Base-by-base conservation (phyloP, 2,329 filamentous ascomycete species). In the Hymenoscyphus salicellus region DNA sequence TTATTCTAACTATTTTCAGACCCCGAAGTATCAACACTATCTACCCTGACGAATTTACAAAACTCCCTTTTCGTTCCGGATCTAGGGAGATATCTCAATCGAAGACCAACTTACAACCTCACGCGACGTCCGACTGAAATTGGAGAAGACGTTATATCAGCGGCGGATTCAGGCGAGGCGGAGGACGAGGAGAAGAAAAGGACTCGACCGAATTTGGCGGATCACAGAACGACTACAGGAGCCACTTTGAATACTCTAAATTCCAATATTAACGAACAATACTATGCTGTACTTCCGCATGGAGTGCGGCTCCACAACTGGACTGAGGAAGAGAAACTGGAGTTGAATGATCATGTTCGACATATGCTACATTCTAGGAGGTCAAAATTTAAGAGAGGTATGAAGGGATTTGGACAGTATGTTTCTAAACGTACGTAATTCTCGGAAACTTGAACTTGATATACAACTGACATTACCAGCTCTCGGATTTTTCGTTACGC, bases 21-120 rank as follows among this genome's bases (percentile, higher is more conserved):
- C 66, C 73, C 73, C 3, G 73, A 74, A 68, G 88, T 96, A 3
- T 87, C 91, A 41, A 92, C 92, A 0, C 79, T 96, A 3, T 92
- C 91, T 0, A 94, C 91, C 16, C 83, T 96, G 10, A 96, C 91
- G 55, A 96, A 96, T 72, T 88, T 96, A 23, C 92, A 96, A 73
- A 96, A 96, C 75, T 95, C 92, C 0, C 85, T 96, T 10, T 96
- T 96, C 77, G 80, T 96, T 1, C 92, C 92, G 0, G 89, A 93
- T 69, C 81, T 96, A n/a, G 92, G 92, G 49, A 80, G 82, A 65
- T 87, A 86, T 71, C 71, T 96, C 59, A 95, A 96, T 72, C 85
- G 92, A 58, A 83, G 88, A 66, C 91, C 92, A 1, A 93, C 91
- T 0, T 96, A 95, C 75, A 86, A 86, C 52, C 81, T 95, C 7